Conservation (phyloP, 257 asterid genomes). For the Scutellaria galericulata region DNA sequence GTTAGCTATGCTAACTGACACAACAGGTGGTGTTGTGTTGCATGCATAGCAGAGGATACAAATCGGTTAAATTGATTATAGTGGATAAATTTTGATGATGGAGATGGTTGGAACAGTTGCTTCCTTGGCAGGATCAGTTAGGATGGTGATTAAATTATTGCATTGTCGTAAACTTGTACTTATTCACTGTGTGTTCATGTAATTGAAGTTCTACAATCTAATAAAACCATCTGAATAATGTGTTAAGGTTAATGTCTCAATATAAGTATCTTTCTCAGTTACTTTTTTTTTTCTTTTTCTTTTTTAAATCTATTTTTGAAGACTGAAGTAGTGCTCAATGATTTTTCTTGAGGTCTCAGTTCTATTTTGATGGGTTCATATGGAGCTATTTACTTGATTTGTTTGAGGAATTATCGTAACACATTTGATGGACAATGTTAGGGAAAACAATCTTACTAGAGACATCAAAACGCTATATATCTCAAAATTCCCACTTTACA, state of each 20-base stretch:
- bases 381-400: slow-evolving; percentile 22
- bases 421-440: not conserved
- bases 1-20: too few relatives aligned
- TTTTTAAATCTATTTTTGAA: not conserved
- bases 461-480: not conserved
- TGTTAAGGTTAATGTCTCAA: not conserved
- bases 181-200: not conserved
- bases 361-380: slow-evolving; percentile 5
- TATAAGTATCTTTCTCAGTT: not conserved
- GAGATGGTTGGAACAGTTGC: not conserved
- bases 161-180: not conserved
- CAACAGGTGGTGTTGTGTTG: too few relatives aligned
- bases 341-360: slow-evolving; percentile 1
- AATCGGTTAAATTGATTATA: too few relatives aligned
- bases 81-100: not conserved
- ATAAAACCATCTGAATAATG: not conserved
- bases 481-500: too few relatives aligned
- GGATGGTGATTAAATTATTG: slow-evolving; percentile 8
- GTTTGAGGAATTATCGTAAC: slow-evolving; percentile 15
- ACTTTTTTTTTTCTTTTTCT: not conserved
- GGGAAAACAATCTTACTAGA: not conserved
- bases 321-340: not conserved
- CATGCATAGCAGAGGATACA: too few relatives aligned
- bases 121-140: not conserved
- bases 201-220: not conserved